Base-by-base conservation (phyloP, 2,329 filamentous ascomycete species). In the Colletotrichum tofieldiae region DNA sequence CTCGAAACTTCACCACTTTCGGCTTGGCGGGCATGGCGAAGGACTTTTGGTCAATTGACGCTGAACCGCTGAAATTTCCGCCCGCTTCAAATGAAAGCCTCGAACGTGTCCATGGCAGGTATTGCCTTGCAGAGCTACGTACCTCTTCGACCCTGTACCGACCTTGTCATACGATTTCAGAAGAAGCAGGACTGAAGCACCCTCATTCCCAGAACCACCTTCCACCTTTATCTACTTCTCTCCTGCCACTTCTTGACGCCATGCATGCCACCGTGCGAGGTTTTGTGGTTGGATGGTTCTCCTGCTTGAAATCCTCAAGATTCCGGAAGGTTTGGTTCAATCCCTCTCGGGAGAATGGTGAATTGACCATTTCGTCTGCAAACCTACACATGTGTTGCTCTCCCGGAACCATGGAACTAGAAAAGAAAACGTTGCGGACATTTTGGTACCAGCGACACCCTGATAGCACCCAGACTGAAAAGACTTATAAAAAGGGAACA, bases 11-110 rank as follows among this genome's bases (percentile, higher is more conserved):
- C n/a, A n/a, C 23, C 23, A 26, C 5, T 39, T 63, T 29, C n/a
- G n/a, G 45, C 47, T 49, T 52, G 60, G 47, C 47, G 47, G 47
- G 29, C 35, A 39, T n/a, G 16, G 47, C 26, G n/a, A 26, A 52
- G 5, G 29, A 23, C 12, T 14, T 35, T 52, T 41, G 5, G 11
- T 35, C 23, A 63, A 63, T 39, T n/a, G 23, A 41, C 16, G 12
- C 14, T 52, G 29, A n/a, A 39, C 16, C 9, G n/a, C 45, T 9
- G 9, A 51, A n/a, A 16, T 29, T 41, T 32, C 23, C 9, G n/a
- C 11, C 45, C 35, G 5, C 35, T 12, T 49, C n/a, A 14, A n/a
- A 26, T 23, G 29, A 52, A 52, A 54, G 8, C n/a, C 3, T 32
- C 47, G 23, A 39, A 41, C 43, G 59, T 49, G 43, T 47, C 41